Conservation (phyloP, 441 rosid species). For the Oxalis stricta region DNA sequence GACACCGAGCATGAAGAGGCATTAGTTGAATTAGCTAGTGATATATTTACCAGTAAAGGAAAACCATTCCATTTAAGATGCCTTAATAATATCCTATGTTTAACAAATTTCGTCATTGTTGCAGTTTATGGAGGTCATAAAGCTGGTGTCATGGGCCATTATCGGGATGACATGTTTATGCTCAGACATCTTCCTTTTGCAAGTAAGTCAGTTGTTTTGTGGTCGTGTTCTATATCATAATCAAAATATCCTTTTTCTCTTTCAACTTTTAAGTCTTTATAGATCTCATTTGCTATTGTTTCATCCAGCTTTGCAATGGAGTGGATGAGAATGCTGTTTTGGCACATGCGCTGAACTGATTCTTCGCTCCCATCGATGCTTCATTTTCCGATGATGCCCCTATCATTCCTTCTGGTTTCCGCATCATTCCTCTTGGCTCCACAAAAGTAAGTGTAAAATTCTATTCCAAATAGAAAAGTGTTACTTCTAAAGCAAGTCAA, state of each 20-base stretch:
- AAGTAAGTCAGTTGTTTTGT: conserved; percentile 24
- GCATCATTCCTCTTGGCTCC: conserved; percentile 57
- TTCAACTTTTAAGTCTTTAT: neutral
- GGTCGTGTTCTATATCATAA: neutral
- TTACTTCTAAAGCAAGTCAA: neutral
- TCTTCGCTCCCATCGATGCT: conserved; percentile 63
- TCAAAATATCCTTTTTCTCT: neutral
- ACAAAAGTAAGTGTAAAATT: conserved; percentile 23
- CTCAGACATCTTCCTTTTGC: conserved; percentile 59
- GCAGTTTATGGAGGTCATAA: conserved; percentile 62
- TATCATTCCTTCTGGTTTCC: conserved; percentile 60
- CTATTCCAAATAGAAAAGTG: too few species aligned
- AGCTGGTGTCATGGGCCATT: conserved; percentile 59
- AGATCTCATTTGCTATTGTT: neutral
- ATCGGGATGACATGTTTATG: conserved; percentile 58
- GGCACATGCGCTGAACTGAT: conserved; percentile 52
- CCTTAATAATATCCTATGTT: neutral
- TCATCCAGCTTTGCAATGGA: conserved; percentile 46
- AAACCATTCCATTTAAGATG: too few species aligned
- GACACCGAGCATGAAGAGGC: conserved; percentile 66
- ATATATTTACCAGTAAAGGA: too few species aligned
- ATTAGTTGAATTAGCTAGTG: too few species aligned
- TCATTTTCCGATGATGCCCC: conserved; percentile 70
- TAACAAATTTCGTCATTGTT: neutral
- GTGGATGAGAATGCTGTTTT: conserved; percentile 49